Percentiles rank a stretch among this genome's conserved stretches.
Evolutionary conservation across 2,329 filamentous ascomycete species (phyloP).

Genomic region (Fusarium sterilihyphosum): DNA sequence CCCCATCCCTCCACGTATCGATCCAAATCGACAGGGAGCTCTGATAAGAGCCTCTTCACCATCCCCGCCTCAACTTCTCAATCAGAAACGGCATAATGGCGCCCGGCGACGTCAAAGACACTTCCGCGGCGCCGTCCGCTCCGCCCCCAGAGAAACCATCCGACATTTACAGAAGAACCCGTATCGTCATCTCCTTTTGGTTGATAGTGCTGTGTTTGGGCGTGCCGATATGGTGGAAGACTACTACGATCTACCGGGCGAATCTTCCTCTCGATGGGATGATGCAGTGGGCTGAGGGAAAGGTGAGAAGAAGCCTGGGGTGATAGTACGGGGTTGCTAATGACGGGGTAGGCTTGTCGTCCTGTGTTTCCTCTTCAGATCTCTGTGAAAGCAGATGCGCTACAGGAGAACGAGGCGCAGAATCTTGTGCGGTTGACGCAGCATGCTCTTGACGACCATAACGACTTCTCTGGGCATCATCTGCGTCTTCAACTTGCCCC

Average conservation of each 20-base stretch:
- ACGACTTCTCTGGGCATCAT: conserved; percentile 86
- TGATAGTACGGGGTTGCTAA: not conserved
- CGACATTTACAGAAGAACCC: conserved; percentile 74
- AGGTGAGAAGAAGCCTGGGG: conserved; percentile 61
- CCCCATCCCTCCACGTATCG: conserved; percentile 16
- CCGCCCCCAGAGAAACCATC: conserved; percentile 81
- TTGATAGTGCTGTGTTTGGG: conserved; percentile 83
- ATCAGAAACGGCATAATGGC: conserved; percentile 35
- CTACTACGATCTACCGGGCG: conserved; percentile 91
- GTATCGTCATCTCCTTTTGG: conserved; percentile 91
- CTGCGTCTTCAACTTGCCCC: conserved; percentile 62
- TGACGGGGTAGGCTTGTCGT: conserved; percentile 76
- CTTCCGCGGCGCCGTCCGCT: conserved; percentile 30
- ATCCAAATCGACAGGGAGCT: conserved; percentile 14
- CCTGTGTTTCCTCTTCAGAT: conserved; percentile 90
- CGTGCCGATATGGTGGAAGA: conserved; percentile 94
- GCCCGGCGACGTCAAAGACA: conserved; percentile 32
- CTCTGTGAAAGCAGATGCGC: conserved; percentile 73
- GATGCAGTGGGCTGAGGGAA: conserved; percentile 91
- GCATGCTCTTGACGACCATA: conserved; percentile 84
- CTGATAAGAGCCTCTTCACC: conserved; percentile 20
- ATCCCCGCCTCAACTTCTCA: conserved; percentile 9
- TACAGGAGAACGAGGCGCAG: conserved; percentile 74
- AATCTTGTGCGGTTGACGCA: conserved; percentile 84
- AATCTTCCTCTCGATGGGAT: conserved; percentile 84